A percentile compares a stretch with the other conserved stretches of the same genome.
Conservation (phyloP, 495 filamentous ascomycete genomes). For the Hapsidospora chrysogenum region DNA sequence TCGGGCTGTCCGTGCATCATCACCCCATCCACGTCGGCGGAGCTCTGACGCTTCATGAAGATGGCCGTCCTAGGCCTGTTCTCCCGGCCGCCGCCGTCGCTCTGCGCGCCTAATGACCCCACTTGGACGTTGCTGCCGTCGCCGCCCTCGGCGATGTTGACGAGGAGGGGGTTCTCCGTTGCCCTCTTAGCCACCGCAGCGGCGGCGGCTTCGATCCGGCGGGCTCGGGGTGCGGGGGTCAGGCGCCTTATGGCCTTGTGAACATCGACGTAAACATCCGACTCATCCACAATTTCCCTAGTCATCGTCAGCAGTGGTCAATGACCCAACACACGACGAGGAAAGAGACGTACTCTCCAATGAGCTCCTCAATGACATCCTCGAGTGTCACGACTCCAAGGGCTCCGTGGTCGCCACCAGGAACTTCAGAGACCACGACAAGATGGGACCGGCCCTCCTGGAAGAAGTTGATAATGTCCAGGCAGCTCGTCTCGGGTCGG, state of each 20-base stretch:
- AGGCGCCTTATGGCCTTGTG: conserved; percentile 82
- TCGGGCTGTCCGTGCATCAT: conserved; percentile 14
- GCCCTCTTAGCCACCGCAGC: conserved; percentile 8
- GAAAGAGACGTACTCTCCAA: conserved; percentile 63
- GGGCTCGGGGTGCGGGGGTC: conserved; percentile 19
- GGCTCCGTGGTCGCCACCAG: conserved; percentile 76
- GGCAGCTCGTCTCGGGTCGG: conserved; percentile 80
- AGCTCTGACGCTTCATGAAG: conserved; percentile 38
- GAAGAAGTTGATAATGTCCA: conserved; percentile 98
- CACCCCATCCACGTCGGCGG: conserved; percentile 28
- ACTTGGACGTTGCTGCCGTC: conserved; percentile 3
- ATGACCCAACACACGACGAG: not conserved
- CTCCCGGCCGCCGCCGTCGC: conserved; percentile 13
- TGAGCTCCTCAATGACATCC: conserved; percentile 95
- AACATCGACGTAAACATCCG: conserved; percentile 91
- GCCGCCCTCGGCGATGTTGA: conserved; percentile 2
- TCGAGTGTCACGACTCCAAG: conserved; percentile 89
- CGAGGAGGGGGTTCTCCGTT: conserved; percentile 4
- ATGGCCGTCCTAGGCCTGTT: conserved; percentile 27
- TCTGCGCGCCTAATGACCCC: conserved; percentile 9
- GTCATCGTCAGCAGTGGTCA: not conserved
- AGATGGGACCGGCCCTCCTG: conserved; percentile 98
- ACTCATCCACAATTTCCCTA: conserved; percentile 67
- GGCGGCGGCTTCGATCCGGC: conserved; percentile 4
- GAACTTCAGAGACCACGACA: conserved; percentile 85